Evolutionary conservation across 768 basidiomycete genomes (phyloP).

Genomic region (Lentinula aciculospora): DNA sequence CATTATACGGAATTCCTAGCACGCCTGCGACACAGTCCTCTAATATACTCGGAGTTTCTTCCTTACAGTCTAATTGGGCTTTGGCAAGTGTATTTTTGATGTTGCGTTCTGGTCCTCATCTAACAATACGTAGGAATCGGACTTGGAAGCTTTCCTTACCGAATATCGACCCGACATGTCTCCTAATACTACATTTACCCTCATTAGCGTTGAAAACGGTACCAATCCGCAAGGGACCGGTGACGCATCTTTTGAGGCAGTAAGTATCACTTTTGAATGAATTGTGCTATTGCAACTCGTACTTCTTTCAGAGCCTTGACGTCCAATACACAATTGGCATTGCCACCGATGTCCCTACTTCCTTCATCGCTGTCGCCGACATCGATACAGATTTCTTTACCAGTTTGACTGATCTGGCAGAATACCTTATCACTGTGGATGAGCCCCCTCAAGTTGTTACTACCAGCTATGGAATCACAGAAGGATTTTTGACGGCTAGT

Average conservation of each 20-base stretch:
- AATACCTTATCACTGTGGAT: neutral
- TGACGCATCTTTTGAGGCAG: constrained; percentile 22
- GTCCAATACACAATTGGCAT: constrained; percentile 22
- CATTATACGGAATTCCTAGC: constrained; percentile 20
- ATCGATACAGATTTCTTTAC: constrained; percentile 8
- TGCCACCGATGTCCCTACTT: constrained; percentile 19
- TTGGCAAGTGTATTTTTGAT: constrained; percentile 9
- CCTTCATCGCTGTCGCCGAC: constrained; percentile 19
- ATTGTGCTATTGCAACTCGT: neutral
- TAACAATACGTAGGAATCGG: constrained; percentile 5
- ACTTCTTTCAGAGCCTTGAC: constrained; percentile 9
- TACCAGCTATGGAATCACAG: constrained; percentile 37
- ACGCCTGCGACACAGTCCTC: constrained; percentile 12
- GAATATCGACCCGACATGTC: constrained; percentile 19
- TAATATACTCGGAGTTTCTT: constrained; percentile 12
- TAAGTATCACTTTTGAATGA: constrained; percentile 11
- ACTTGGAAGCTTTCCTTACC: constrained; percentile 18
- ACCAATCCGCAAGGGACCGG: constrained; percentile 18
- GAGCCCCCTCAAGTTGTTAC: constrained; percentile 37
- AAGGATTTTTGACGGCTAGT: constrained; percentile 33
- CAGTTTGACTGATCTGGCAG: constrained; percentile 10
- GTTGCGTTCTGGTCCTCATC: constrained; percentile 24
- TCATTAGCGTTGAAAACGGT: constrained; percentile 21
- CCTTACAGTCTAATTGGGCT: constrained; percentile 8
- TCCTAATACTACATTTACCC: constrained; percentile 18